Evolutionary conservation across 768 basidiomycete genomes (phyloP).

Genomic region (Termitomyces sp.): DNA sequence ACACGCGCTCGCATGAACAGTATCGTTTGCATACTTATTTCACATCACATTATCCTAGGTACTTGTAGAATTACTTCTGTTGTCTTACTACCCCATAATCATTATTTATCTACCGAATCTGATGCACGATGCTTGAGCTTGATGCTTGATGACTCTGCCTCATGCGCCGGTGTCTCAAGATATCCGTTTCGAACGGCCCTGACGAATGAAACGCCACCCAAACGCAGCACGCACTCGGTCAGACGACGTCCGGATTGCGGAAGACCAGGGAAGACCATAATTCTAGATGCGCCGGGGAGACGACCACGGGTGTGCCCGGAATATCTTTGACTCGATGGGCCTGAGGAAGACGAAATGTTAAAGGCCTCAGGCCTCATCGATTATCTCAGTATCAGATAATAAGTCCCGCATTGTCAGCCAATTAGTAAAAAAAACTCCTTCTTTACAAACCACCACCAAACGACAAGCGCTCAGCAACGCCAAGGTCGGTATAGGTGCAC

Average conservation of each 20-base stretch:
- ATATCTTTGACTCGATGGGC: background rate
- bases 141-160: no score
- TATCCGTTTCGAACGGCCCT: background rate
- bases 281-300: background rate
- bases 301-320: conserved; percentile 9
- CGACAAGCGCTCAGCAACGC: background rate
- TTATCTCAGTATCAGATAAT: background rate
- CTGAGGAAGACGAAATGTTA: background rate
- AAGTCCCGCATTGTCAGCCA: background rate
- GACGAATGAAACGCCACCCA: conserved; percentile 3
- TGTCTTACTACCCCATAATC: conserved; percentile 16
- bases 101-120: conserved; percentile 1
- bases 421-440: background rate
- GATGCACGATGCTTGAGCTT: no score
- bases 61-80: conserved; percentile 17
- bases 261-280: background rate
- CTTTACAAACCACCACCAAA: background rate
- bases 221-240: background rate
- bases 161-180: background rate
- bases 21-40: conserved; percentile 10
- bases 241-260: background rate
- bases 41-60: conserved; percentile 8
- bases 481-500: background rate
- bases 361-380: conserved; percentile 1
- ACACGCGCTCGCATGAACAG: conserved; percentile 3